Evolutionary conservation across 2,329 filamentous ascomycete genomes (phyloP).

Genomic region (Sarocladiaceae sp.): DNA sequence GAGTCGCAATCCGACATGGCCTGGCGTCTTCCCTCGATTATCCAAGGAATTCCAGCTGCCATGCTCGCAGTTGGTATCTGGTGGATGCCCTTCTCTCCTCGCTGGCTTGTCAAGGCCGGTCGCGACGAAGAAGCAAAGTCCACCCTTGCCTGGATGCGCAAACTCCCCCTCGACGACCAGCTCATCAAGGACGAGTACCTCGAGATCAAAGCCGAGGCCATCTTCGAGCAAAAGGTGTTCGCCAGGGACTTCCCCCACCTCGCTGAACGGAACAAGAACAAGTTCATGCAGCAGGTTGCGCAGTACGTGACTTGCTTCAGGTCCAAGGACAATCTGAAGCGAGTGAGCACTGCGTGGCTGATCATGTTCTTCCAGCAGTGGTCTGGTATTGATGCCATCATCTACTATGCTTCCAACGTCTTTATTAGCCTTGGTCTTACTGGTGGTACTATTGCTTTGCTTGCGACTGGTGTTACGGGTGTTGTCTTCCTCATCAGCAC

Average conservation of each 20-base stretch:
- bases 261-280: slow-evolving; percentile 30
- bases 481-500: slow-evolving; percentile 57
- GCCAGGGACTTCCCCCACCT: slow-evolving; percentile 52
- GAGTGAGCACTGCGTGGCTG: slow-evolving; percentile 60
- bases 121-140: slow-evolving; percentile 62
- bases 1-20: slow-evolving; percentile 36
- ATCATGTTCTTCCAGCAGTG: slow-evolving; percentile 58
- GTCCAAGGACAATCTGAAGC: slow-evolving; percentile 51
- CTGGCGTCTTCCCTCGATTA: slow-evolving; percentile 40
- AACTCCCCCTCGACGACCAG: slow-evolving; percentile 57
- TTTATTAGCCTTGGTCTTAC: slow-evolving; percentile 61
- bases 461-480: slow-evolving; percentile 68
- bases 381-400: slow-evolving; percentile 33
- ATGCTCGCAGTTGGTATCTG: slow-evolving; percentile 66
- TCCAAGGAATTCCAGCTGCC: slow-evolving; percentile 37
- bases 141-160: slow-evolving; percentile 58
- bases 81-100: slow-evolving; percentile 75
- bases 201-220: slow-evolving; percentile 75
- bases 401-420: slow-evolving; percentile 49
- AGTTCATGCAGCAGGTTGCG: slow-evolving; percentile 32
- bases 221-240: slow-evolving; percentile 71
- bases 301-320: slow-evolving; percentile 45
- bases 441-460: slow-evolving; percentile 54
- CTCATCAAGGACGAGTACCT: slow-evolving; percentile 71
- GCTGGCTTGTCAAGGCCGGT: slow-evolving; percentile 70